Evolutionary conservation across 1,284 basidiomycete species (phyloP), one percentile per base, ranked within the genome.

Genomic region (Heterobasidion occidentale): DNA sequence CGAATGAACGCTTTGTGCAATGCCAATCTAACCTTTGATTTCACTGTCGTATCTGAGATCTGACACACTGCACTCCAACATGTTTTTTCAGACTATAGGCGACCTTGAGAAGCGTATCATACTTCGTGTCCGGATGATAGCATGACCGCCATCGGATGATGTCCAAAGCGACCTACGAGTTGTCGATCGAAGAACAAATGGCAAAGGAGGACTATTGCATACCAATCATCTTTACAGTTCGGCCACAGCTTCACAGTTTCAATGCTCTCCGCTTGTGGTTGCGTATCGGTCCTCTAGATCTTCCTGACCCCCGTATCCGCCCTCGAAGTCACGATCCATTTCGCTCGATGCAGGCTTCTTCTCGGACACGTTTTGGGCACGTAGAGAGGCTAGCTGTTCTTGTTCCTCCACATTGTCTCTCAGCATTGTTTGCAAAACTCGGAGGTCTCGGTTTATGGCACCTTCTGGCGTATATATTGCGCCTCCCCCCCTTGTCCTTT

Each of bases 281-380:
- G 75, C 75, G 56, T 78, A 76, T 36, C 76, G 71, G 64, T 78
- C 77, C 62, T 79, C 74, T 12, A 78, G 66, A 42, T 77, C 75
- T 62, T 77, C 76, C 62, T 76, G 75, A 2, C 77, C 77, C 27
- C 76, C 76, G 57, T 70, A 77, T 15, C 77, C 77, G 46, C 73
- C 76, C 65, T 79, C 78, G 51, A 76, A 74, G 58, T 74, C 69
- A 27, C 54, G 61, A 54, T 71, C 66, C 50, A 55, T 49, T 9
- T 56, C 57, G 27, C 36, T 33, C 45, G 36, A 42, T 19, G 51
- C 54, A 14, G 52, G 34, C 35, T 59, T 51, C 35, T 42, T 56
- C 44, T 61, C 52, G 9, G 49, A 19, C 36, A 62, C 52, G 34
- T 56, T 59, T 44, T 58, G 59, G 44, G 62, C 58, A 45, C 63